phyloP scores from a whole-genome alignment of 495 filamentous ascomycete species.

The Pyronema omphalodes region DNA sequence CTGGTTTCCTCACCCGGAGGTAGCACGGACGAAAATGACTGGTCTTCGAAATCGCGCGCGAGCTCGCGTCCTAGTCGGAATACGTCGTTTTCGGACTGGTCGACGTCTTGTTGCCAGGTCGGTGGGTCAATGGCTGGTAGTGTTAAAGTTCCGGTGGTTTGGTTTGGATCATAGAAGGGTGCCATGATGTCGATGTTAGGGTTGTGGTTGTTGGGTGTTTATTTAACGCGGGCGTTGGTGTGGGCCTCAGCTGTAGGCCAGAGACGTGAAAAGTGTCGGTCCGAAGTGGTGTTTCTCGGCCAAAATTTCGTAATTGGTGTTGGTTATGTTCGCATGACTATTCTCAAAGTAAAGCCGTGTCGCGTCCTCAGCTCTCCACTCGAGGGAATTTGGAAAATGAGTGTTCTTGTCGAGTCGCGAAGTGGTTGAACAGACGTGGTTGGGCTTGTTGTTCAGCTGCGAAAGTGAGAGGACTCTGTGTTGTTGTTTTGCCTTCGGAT shows the following conservation, averaged over 20 bases:
- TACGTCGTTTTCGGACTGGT: conserved; percentile 9
- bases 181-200: not conserved
- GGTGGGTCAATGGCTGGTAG: not conserved
- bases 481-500: not conserved
- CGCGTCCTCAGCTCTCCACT: no score
- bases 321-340: no score
- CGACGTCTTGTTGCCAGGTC: not conserved
- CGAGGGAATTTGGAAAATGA: no score
- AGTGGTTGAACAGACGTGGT: conserved; percentile 1
- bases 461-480: not conserved
- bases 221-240: no score
- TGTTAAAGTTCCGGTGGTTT: not conserved
- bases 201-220: no score
- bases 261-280: no score
- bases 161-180: not conserved
- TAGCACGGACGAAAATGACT: conserved; percentile 15
- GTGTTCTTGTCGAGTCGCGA: no score
- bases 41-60: conserved; percentile 21
- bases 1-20: conserved; percentile 12
- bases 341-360: no score
- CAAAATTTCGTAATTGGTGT: no score
- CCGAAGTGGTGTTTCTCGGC: no score
- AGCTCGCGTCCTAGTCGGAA: conserved; percentile 23
- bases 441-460: no score
- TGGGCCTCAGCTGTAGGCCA: no score